Conservation (phyloP, 2,329 filamentous ascomycete species). For the Cercospora canescens region DNA sequence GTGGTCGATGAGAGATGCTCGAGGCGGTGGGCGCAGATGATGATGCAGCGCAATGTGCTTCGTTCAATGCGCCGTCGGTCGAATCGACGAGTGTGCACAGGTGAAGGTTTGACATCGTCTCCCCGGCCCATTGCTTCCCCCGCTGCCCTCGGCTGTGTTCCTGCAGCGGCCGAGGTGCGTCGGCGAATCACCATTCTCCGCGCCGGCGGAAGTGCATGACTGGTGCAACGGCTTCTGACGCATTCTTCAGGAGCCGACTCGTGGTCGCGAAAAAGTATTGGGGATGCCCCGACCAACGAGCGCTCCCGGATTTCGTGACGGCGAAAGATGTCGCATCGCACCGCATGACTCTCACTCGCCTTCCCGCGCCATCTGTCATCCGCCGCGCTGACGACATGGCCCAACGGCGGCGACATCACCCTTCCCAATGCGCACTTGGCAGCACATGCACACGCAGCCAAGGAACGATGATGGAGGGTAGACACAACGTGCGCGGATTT, state of each 20-base stretch:
- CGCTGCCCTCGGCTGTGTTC: background rate
- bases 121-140: background rate
- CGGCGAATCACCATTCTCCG: background rate
- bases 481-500: too few relatives aligned
- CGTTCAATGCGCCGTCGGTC: background rate
- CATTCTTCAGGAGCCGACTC: conserved; percentile 9
- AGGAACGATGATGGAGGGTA: background rate
- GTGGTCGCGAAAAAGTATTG: background rate
- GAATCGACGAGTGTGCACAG: background rate
- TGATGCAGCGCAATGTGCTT: background rate
- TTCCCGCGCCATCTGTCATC: background rate
- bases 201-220: background rate
- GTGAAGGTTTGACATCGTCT: background rate
- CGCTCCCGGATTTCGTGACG: too few relatives aligned
- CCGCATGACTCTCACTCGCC: too few relatives aligned
- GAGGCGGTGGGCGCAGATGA: background rate
- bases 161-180: background rate
- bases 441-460: background rate
- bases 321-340: too few relatives aligned
- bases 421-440: background rate
- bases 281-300: background rate
- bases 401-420: background rate
- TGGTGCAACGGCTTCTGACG: background rate
- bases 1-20: background rate
- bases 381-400: background rate